A percentile compares a stretch with the other conserved stretches of the same genome.
phyloP scores from a whole-genome alignment of 371 early-diverging fungal species.

The Apophysomyces trapeziformis region DNA sequence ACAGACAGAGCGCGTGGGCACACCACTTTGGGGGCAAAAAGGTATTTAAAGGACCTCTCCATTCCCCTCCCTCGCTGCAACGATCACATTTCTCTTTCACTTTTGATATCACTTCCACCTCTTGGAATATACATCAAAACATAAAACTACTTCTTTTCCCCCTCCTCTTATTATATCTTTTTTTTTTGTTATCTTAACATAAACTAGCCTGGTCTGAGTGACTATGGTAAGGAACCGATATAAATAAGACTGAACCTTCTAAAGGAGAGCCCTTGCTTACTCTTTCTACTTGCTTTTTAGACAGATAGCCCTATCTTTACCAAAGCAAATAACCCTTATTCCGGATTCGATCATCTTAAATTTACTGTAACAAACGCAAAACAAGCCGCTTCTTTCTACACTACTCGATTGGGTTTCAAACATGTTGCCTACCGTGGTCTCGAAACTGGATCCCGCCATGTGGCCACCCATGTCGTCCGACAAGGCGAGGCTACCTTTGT shows the following conservation, averaged over 20 bases:
- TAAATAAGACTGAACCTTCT: too few relatives aligned
- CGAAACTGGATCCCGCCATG: conserved; percentile 91
- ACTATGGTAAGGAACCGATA: conserved; percentile 14
- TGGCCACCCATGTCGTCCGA: conserved; percentile 85
- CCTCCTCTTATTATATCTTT: not conserved
- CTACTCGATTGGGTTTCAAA: conserved; percentile 89
- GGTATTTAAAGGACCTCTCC: not conserved
- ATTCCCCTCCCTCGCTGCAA: not conserved
- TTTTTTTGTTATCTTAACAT: not conserved
- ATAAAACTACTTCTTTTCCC: conserved; percentile 1
- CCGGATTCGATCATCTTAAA: conserved; percentile 76
- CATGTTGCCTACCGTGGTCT: conserved; percentile 93
- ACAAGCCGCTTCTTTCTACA: conserved; percentile 93
- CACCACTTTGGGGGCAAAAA: not conserved
- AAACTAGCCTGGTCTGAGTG: conserved; percentile 19
- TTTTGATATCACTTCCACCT: not conserved
- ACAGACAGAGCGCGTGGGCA: too few relatives aligned
- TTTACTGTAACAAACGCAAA: conserved; percentile 94
- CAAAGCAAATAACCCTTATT: conserved; percentile 32
- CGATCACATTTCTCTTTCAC: not conserved
- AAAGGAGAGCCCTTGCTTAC: not conserved
- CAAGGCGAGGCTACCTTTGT: conserved; percentile 85
- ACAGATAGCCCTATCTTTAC: conserved; percentile 23
- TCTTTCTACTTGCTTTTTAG: not conserved
- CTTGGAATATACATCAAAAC: not conserved